phyloP scores from a whole-genome alignment of 164 flowering plant genomes.

The Chimonanthus praecox region DNA sequence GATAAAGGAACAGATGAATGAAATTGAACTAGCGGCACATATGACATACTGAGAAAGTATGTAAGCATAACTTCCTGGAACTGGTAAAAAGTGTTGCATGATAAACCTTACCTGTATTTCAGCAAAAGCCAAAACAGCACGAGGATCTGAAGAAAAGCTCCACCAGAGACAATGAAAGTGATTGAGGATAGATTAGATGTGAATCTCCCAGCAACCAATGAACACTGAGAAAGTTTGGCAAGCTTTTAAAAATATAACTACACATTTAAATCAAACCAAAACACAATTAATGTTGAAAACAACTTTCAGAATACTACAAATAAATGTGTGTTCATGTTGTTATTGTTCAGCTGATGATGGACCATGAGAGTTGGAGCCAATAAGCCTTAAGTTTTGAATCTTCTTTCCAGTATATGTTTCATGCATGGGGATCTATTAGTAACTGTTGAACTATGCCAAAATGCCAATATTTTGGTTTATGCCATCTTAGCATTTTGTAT shows the following conservation, averaged over 20 bases:
- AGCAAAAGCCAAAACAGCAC: conserved; percentile 74
- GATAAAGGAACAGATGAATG: background rate
- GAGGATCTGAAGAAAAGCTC: conserved; percentile 53
- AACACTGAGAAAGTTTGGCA: conserved; percentile 47
- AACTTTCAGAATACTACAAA: too few relatives aligned
- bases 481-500: too few relatives aligned
- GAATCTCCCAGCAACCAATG: conserved; percentile 72
- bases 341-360: too few relatives aligned
- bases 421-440: too few relatives aligned
- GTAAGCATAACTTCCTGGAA: background rate
- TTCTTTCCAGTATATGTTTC: too few relatives aligned
- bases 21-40: background rate
- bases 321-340: too few relatives aligned
- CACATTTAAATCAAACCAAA: background rate
- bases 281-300: background rate
- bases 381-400: too few relatives aligned
- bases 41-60: background rate
- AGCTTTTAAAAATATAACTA: conserved; percentile 1
- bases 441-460: too few relatives aligned
- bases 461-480: too few relatives aligned
- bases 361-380: too few relatives aligned
- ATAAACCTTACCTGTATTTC: conserved; percentile 43
- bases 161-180: conserved; percentile 64
- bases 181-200: conserved; percentile 75
- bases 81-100: background rate